Conservation (phyloP, 805 yeast species). For the Spathaspora hagerdaliae region DNA sequence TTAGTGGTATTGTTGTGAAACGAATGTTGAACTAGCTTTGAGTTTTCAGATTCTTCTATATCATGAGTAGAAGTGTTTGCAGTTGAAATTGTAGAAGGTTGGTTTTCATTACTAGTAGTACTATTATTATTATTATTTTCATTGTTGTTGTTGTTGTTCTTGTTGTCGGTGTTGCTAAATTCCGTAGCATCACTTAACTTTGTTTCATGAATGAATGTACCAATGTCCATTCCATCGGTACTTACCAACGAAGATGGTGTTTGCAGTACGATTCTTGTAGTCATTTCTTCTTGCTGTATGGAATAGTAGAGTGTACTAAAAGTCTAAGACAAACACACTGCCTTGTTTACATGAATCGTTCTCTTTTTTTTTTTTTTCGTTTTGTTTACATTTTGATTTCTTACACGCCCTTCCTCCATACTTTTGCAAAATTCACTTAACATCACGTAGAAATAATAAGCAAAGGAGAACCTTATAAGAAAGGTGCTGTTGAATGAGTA, state of each 20-base stretch:
- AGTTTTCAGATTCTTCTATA: neutral
- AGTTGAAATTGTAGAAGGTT: neutral
- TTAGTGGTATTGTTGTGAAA: neutral
- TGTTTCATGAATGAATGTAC: slow-evolving; percentile 25
- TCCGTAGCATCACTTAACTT: slow-evolving; percentile 17
- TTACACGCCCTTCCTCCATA: no score
- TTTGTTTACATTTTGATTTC: no score
- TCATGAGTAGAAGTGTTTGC: neutral
- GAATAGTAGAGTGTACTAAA: no score
- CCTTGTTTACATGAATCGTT: no score
- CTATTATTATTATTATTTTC: neutral
- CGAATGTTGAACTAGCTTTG: neutral
- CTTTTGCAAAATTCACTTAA: no score
- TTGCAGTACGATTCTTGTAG: slow-evolving; percentile 15
- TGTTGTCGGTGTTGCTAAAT: slow-evolving; percentile 2
- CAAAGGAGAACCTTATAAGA: no score
- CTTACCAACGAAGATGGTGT: slow-evolving; percentile 14
- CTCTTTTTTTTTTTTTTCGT: no score
- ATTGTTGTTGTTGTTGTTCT: no score
- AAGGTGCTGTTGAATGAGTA: no score
- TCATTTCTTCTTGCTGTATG: neutral
- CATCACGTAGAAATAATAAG: no score
- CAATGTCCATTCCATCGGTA: slow-evolving; percentile 18
- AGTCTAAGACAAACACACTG: no score
- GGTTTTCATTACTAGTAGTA: neutral